phyloP scores from a whole-genome alignment of 495 filamentous ascomycete genomes.

The Penicillium herquei region DNA sequence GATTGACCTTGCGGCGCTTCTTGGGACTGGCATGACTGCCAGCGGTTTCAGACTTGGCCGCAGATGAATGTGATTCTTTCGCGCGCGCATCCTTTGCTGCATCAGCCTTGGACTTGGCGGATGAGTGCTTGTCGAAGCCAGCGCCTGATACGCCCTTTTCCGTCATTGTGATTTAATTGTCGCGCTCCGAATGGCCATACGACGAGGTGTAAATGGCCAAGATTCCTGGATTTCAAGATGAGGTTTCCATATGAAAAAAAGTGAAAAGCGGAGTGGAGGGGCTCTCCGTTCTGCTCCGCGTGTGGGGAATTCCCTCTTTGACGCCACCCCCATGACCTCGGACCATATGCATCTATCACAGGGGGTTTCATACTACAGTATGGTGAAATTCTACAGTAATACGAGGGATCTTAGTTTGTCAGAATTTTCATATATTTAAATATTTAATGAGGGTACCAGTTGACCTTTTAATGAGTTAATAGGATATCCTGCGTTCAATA shows the following conservation, averaged over 20 bases:
- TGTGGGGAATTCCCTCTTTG: slow-evolving; percentile 20
- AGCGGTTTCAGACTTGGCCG: slow-evolving; percentile 38
- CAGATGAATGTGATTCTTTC: slow-evolving; percentile 34
- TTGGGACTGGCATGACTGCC: slow-evolving; percentile 64
- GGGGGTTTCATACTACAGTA: background rate
- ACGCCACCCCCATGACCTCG: slow-evolving; percentile 1
- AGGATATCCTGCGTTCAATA: too few species aligned
- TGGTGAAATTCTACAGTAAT: background rate
- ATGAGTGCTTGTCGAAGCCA: slow-evolving; percentile 22
- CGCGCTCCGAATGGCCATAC: slow-evolving; percentile 30
- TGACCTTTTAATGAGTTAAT: too few species aligned
- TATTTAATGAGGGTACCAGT: too few species aligned
- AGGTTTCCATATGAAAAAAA: slow-evolving; percentile 20
- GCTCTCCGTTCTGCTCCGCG: slow-evolving; percentile 41
- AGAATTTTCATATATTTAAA: too few species aligned
- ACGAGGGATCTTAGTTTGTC: too few species aligned
- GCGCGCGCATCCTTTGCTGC: slow-evolving; percentile 29
- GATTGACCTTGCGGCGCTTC: slow-evolving; percentile 99
- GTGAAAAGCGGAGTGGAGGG: slow-evolving; percentile 28
- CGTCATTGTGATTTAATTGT: slow-evolving; percentile 28
- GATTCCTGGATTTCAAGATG: slow-evolving; percentile 7
- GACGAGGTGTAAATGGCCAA: slow-evolving; percentile 25
- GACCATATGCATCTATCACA: background rate
- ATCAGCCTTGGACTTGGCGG: slow-evolving; percentile 24
- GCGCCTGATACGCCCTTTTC: slow-evolving; percentile 33